Base-by-base conservation (phyloP, 768 basidiomycete genomes). In the Lepiota venenata region DNA sequence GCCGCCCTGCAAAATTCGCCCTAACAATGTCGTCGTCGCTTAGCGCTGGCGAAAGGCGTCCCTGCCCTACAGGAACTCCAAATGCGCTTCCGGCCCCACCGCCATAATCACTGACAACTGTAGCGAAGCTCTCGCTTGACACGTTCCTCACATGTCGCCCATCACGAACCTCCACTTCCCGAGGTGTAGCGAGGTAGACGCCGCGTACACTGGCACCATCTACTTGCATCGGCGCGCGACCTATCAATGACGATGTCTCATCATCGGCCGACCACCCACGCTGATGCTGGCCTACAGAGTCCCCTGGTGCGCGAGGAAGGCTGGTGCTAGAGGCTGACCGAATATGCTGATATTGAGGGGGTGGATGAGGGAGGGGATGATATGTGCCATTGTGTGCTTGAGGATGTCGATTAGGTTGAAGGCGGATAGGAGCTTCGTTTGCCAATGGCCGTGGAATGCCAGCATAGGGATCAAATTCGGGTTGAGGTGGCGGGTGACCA, bases 261-360 rank as follows among this genome's bases (percentile, higher is more conserved):
- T 55, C 53, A 20, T 55, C 53, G 2, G 47, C 32, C 3, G 53
- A 55, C 53, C 53, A 55, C 3, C 53, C 53, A 11, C 53, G 40
- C 3, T 39, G 29, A 2, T 35, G 53, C 10, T 55, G 46, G 11
- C 46, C 39, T 5, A 35, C 12, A 11, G 46, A 16, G n/a, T 55
- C 53, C 10, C 47, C 53, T 20, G 40, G 46, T 4, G 18, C 8
- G 16, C 47, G 53, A 32, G 32, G 53, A 15, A 55, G 47, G 15
- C 25, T 20, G 14, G 32, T 27, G 8, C 27, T 47, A 1, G 53
- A 55, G 9, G 36, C 29, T 3, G 51, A 45, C 2, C 43, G 20
- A 27, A 14, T 29, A 29, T 46, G 32, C 20, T 29, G 47, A 15
- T 21, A 32, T 37, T 47, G 29, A 20, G 21, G 32, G n/a, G 15